Evolutionary conservation across 192 early-diverging fungal species (phyloP).

Genomic region (Neocallimastix lanati): DNA sequence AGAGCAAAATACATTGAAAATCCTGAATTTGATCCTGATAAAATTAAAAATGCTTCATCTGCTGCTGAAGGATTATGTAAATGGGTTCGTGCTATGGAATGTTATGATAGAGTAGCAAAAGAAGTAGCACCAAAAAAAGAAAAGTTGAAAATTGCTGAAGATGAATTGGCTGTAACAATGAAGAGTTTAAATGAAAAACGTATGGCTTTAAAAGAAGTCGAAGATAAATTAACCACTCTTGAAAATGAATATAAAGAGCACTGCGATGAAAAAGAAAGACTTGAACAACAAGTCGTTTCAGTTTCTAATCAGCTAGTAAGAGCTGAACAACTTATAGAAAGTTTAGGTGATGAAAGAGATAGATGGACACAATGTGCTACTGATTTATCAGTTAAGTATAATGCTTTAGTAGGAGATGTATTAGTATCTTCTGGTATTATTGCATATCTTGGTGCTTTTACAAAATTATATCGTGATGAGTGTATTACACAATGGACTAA

Average conservation of each 20-base stretch:
- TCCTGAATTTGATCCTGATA: slow-evolving; percentile 43
- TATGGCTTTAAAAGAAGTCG: slow-evolving; percentile 33
- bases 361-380: slow-evolving; percentile 37
- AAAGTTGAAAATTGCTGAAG: slow-evolving; percentile 29
- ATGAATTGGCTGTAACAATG: slow-evolving; percentile 32
- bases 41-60: slow-evolving; percentile 36
- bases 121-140: slow-evolving; percentile 36
- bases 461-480: slow-evolving; percentile 35
- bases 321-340: slow-evolving; percentile 39
- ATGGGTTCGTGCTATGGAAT: slow-evolving; percentile 41
- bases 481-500: slow-evolving; percentile 24
- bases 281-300: slow-evolving; percentile 35
- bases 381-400: slow-evolving; percentile 24
- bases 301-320: slow-evolving; percentile 40
- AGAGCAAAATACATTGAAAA: slow-evolving; percentile 37
- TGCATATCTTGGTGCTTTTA: slow-evolving; percentile 38
- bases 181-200: slow-evolving; percentile 31
- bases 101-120: slow-evolving; percentile 37
- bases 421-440: slow-evolving; percentile 37
- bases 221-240: slow-evolving; percentile 29
- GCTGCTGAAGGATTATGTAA: slow-evolving; percentile 37
- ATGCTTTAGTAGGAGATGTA: slow-evolving; percentile 33
- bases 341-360: slow-evolving; percentile 32
- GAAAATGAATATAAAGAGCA: slow-evolving; percentile 33
- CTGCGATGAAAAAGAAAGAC: slow-evolving; percentile 30